Conservation (phyloP, 108 stramenopile genomes). For the Fistulifera pelliculosa region DNA sequence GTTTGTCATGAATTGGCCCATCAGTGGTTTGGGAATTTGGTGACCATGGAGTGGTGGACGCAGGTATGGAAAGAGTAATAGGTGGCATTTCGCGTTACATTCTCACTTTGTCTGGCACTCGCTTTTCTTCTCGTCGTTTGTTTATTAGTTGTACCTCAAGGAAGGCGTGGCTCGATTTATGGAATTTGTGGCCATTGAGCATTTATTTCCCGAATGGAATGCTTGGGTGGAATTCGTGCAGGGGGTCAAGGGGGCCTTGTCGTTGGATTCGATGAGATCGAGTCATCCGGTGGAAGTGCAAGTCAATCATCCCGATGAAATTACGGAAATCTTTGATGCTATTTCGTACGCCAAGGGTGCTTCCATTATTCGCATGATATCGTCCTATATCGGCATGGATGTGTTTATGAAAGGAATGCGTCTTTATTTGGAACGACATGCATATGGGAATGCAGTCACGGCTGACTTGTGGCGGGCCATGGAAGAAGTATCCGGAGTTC, state of each 20-base stretch:
- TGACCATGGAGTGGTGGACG: constrained; percentile 65
- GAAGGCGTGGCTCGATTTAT: constrained; percentile 61
- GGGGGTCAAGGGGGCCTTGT: constrained; percentile 37
- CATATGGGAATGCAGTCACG: constrained; percentile 23
- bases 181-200: constrained; percentile 34
- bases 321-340: constrained; percentile 65
- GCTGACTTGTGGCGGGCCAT: constrained; percentile 41
- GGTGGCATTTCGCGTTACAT: no score
- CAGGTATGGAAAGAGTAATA: no score
- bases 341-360: constrained; percentile 70
- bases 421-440: constrained; percentile 17
- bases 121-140: no score
- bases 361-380: constrained; percentile 31
- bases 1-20: constrained; percentile 49
- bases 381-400: constrained; percentile 20
- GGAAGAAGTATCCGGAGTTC: constrained; percentile 34
- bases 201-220: constrained; percentile 53
- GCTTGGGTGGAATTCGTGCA: constrained; percentile 61
- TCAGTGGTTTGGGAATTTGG: constrained; percentile 77
- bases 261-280: constrained; percentile 43
- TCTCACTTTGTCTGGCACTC: no score
- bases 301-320: constrained; percentile 47
- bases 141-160: constrained; percentile 39
- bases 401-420: constrained; percentile 28
- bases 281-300: constrained; percentile 53